Evolutionary conservation across 106 monocot species (phyloP), one percentile per base, ranked within the genome.

Genomic region (Hemerocallis citrina): DNA sequence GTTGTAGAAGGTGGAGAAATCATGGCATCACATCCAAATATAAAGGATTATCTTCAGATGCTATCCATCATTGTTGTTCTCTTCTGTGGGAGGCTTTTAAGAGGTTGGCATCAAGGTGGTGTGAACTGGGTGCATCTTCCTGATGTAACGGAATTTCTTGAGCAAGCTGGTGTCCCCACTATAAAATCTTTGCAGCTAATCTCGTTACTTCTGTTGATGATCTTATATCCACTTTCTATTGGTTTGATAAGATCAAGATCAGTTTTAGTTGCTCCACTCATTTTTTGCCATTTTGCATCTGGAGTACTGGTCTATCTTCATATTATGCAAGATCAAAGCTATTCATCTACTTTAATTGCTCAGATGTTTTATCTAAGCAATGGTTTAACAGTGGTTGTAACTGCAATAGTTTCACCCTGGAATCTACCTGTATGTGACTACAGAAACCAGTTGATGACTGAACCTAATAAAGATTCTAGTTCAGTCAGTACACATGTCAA

Each of bases 91-190:
- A 86, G 96, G 57, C 64, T 91, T 70, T 62, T 91, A 47, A 76
- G 91, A 72, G 74, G 79, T 59, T 98, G 96, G 96, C 87, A 88
- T 79, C 96, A 98, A 75, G 96, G 96, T 61, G 96, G 96, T 57
- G 73, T 98, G 22, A 98, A 98, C 65, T 98, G 87, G 84, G 56
- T 40, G 57, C 67, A 91, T 79, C 74, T 91, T 37, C 87, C 91
- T 75, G 96, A 98, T 79, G 75, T 98, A 64, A 76, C 91, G 3
- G 91, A 91, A 50, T 84, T 74, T 68, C 81, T 98, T 67, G 72
- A 79, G 35, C 68, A 66, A 66, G 55, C 69, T 64, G 79, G 87
- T 48, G n/a, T 60, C 57, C 72, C 52, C 31, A 58, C 0, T 28
- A 73, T 81, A 46, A 85, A 84, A 44, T 7, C 34, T 61, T 59